Percentiles rank a stretch among this genome's conserved stretches.
phyloP scores from a whole-genome alignment of 164 flowering plant species.

The Kalanchoe fedtschenkoi region DNA sequence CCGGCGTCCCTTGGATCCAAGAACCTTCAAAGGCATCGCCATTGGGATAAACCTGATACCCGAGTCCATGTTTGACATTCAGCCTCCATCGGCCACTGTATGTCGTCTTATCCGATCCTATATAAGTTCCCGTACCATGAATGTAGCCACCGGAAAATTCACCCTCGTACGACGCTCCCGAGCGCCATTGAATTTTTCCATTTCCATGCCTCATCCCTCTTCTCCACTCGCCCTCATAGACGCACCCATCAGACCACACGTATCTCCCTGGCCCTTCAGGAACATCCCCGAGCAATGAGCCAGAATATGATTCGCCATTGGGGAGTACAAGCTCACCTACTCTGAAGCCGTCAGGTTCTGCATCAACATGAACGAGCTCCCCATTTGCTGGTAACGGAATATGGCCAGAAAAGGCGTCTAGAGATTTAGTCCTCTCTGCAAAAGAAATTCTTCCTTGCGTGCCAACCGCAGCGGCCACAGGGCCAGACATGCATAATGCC shows the following conservation, averaged over 20 bases:
- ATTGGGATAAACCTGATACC: conserved; percentile 59
- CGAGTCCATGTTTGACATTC: conserved; percentile 86
- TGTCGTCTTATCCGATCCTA: too few relatives aligned
- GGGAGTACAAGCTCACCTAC: conserved; percentile 54
- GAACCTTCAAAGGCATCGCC: conserved; percentile 89
- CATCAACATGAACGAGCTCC: conserved; percentile 27
- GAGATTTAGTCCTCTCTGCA: conserved; percentile 53
- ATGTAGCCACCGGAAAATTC: background rate
- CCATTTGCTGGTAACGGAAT: conserved; percentile 27
- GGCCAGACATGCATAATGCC: conserved; percentile 91
- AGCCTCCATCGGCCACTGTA: conserved; percentile 82
- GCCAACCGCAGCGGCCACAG: conserved; percentile 41
- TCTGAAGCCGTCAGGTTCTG: conserved; percentile 42
- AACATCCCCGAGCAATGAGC: conserved; percentile 52
- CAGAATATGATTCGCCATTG: conserved; percentile 71
- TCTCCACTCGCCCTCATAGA: background rate
- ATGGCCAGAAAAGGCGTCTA: conserved; percentile 25
- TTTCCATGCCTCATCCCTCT: background rate
- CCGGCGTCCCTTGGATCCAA: conserved; percentile 78
- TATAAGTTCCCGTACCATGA: conserved; percentile 60
- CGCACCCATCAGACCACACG: background rate
- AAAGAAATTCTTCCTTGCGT: conserved; percentile 28
- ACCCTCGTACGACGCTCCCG: background rate
- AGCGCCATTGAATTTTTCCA: background rate
- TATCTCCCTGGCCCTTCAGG: conserved; percentile 59